These are phyloP conservation scores for Penicillium malachiteum DNA, from an alignment of 495 filamentous ascomycete genomes.

Conservation along the genomic window DNA sequence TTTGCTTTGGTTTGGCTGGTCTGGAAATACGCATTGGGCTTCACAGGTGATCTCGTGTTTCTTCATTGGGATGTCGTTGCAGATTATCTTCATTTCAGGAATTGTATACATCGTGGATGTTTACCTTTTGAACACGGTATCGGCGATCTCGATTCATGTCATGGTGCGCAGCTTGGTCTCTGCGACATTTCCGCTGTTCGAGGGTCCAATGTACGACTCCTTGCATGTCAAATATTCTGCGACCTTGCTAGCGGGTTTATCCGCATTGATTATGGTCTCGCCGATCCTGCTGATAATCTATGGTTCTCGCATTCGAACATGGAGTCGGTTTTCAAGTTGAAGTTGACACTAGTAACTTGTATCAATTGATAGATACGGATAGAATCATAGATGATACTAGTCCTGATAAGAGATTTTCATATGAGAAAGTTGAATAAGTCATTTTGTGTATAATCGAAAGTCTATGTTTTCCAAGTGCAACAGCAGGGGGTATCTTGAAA, in stretches of 20 bases:
- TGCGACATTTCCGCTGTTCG: constrained; percentile 33
- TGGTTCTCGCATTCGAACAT: constrained; percentile 28
- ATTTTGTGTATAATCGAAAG: background rate
- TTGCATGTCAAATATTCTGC: constrained; percentile 62
- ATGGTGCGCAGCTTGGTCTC: constrained; percentile 59
- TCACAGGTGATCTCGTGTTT: constrained; percentile 28
- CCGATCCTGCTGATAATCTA: constrained; percentile 35
- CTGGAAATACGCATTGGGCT: constrained; percentile 24
- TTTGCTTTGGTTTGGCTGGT: constrained; percentile 60
- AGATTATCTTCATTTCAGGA: constrained; percentile 30
- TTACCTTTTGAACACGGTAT: constrained; percentile 49
- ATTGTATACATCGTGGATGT: constrained; percentile 56
- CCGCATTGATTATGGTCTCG: constrained; percentile 35
- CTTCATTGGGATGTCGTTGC: constrained; percentile 26
- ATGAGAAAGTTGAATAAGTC: background rate
- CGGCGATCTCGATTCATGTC: constrained; percentile 62
- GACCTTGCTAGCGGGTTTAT: constrained; percentile 55
- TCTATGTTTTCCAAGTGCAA: constrained; percentile 17
- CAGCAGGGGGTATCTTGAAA: constrained; percentile 26
- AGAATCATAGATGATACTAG: too few relatives aligned
- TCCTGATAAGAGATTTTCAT: too few relatives aligned
- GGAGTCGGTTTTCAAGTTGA: constrained; percentile 23
- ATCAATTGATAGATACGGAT: background rate
- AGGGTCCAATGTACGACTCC: constrained; percentile 22
- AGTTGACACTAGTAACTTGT: background rate